Evolutionary conservation across 1,139 yeast species (phyloP).

Genomic region (Meyerozyma elateridarum): DNA sequence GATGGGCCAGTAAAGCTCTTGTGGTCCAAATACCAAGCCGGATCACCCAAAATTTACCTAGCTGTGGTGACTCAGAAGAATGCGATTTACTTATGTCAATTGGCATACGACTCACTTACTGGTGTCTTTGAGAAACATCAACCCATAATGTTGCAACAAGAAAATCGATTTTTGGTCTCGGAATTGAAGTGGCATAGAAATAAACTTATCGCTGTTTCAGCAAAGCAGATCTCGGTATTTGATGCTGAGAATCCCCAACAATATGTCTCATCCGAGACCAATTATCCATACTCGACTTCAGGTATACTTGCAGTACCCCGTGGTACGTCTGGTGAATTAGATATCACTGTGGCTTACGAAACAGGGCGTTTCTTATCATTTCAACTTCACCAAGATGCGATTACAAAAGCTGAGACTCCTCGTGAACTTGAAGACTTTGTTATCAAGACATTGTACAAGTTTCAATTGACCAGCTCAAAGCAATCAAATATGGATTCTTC

Average conservation of each 20-base stretch:
- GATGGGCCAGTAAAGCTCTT: conserved; percentile 6
- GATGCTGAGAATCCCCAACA: too few relatives aligned
- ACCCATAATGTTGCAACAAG: neutral
- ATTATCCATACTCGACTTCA: too few relatives aligned
- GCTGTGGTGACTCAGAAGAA: neutral
- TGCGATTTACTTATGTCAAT: conserved; percentile 1
- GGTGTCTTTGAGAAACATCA: neutral
- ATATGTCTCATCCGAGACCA: too few relatives aligned
- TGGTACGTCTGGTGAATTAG: too few relatives aligned
- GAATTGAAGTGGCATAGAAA: conserved; percentile 8
- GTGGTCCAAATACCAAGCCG: too few relatives aligned
- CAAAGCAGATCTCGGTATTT: too few relatives aligned
- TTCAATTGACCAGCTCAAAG: conserved; percentile 23
- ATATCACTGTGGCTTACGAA: conserved; percentile 19
- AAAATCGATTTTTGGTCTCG: conserved; percentile 10
- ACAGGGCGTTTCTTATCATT: conserved; percentile 25
- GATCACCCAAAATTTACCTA: neutral
- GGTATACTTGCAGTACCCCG: too few relatives aligned
- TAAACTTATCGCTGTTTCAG: neutral
- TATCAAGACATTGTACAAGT: conserved; percentile 20
- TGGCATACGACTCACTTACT: neutral
- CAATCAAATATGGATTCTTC: conserved; percentile 16
- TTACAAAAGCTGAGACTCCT: conserved; percentile 7
- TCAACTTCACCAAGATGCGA: conserved; percentile 6
- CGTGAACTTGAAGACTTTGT: conserved; percentile 16